Conservation (phyloP, 2,329 filamentous ascomycete genomes). For the Coleophoma cylindrospora region DNA sequence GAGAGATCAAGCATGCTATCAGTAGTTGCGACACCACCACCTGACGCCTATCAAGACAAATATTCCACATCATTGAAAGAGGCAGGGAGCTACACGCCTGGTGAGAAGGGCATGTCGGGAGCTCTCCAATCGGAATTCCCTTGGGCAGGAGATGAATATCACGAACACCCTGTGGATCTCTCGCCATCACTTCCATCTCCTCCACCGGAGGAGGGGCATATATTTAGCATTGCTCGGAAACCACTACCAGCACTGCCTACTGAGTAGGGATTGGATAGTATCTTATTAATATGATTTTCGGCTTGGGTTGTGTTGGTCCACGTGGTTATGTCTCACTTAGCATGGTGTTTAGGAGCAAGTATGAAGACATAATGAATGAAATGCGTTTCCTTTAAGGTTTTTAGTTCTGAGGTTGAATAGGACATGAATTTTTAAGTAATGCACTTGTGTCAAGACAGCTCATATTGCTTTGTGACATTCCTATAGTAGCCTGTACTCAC, state of each 20-base stretch:
- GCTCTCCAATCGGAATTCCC: neutral
- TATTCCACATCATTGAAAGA: neutral
- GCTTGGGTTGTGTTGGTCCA: neutral
- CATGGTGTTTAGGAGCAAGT: constrained; percentile 4
- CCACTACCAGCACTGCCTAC: constrained; percentile 13
- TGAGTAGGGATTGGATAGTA: neutral
- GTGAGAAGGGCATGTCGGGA: neutral
- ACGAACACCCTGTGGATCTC: neutral
- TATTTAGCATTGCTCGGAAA: constrained; percentile 9
- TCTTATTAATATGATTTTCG: neutral
- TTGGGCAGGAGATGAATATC: neutral
- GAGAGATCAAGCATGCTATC: neutral
- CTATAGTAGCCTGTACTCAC: too few relatives aligned
- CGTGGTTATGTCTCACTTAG: constrained; percentile 3
- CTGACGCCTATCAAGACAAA: neutral
- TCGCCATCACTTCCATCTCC: constrained; percentile 6
- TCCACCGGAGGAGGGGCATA: neutral
- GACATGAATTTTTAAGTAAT: too few relatives aligned
- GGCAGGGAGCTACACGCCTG: neutral
- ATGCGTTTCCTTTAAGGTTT: too few relatives aligned
- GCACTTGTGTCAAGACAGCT: too few relatives aligned
- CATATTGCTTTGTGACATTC: too few relatives aligned
- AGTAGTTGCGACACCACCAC: neutral
- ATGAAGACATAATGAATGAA: too few relatives aligned
- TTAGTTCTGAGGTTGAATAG: too few relatives aligned